Base-by-base conservation (phyloP, 768 basidiomycete species). In the Boletus sp. region DNA sequence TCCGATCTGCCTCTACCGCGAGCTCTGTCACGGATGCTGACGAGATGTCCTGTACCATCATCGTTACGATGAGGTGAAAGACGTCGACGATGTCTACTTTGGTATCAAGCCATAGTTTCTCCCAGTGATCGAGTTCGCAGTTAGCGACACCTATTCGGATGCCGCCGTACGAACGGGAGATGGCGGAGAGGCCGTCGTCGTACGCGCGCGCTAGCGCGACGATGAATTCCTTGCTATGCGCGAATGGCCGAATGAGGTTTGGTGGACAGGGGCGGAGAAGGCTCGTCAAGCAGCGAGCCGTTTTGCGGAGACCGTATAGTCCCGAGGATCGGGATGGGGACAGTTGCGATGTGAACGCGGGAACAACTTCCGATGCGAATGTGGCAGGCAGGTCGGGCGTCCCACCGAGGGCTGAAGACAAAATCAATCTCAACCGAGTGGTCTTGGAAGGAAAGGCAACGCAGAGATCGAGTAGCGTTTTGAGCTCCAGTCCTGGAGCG, bases 1-100 rank as follows among this genome's bases (percentile, higher is more conserved):
- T 75, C 17, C 75, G 75, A 55, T 89, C 85, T 33, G 77, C 75
- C 58, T 83, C 78, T 0, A 58, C 64, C 0, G 78, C 78, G 14
- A 84, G 78, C 0, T 70, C 69, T 6, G 72, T 52, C 0, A 80
- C 83, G 0, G 77, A 76, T 7, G 77, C 68, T 8, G 69, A 58
- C 1, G 80, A 71, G 32, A 89, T 66, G 56, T 81, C 80, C 28
- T 73, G 73, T 7, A 88, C 65, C 49, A 86, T 73, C 5, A 76
- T 73, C 33, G 71, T 72, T 49, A 89, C 56, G 33, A 89, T 64
- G 48, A 83, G 67, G 59, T 91, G 88, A 69, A 89, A 87, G 4
- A 78, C 67, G 60, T 92, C 90, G 18, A 92, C 71, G 28, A 91
- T 72, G 20, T 83, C 81, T 8, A 88, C 84, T 72, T 92, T 92